Evolutionary conservation across 2,329 filamentous ascomycete species (phyloP), one percentile per base, ranked within the genome.

Genomic region (Penicillium sp.): DNA sequence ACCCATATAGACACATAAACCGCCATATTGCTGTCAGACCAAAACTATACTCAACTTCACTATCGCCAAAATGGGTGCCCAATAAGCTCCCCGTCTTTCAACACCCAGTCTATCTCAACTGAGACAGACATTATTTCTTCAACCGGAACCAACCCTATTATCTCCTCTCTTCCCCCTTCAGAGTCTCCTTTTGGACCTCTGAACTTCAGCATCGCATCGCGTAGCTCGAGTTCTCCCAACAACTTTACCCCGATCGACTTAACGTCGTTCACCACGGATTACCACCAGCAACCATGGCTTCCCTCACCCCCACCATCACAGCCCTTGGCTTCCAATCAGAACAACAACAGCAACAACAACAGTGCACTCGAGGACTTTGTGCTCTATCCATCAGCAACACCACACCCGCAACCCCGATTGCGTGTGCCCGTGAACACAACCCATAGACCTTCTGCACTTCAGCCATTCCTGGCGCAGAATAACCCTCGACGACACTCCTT

Each of bases 191-290:
- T 69, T 61, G 76, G 73, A 74, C 65, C 76, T 79, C 75, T 79
- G 77, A 78, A 77, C 74, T 74, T 71, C 38, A 70, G 74, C 73
- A 70, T 66, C 73, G 72, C 74, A 64, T 69, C 71, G 71, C 69
- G 73, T 76, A 73, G 75, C 76, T 72, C 73, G 69, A 75, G 73
- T 77, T 75, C 75, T 67, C 60, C 66, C 29, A 66, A 65, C 69
- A 73, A 65, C 59, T 72, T 74, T 71, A 56, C 67, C 59, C 64
- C 75, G 71, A 72, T 74, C 75, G 75, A 78, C 76, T 56, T 73
- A 50, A 72, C 71, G 75, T 78, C 78, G 74, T 78, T 78, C 78
- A 78, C 68, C 73, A 80, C 78, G 78, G 77, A 80, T 78, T 70
- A 73, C 67, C 70, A 70, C 64, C 76, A 77, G 75, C 72, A 77